Evolutionary conservation across 306 rosid genomes (phyloP), one percentile per base, ranked within the genome.

Genomic region (Abrus pulchellus): DNA sequence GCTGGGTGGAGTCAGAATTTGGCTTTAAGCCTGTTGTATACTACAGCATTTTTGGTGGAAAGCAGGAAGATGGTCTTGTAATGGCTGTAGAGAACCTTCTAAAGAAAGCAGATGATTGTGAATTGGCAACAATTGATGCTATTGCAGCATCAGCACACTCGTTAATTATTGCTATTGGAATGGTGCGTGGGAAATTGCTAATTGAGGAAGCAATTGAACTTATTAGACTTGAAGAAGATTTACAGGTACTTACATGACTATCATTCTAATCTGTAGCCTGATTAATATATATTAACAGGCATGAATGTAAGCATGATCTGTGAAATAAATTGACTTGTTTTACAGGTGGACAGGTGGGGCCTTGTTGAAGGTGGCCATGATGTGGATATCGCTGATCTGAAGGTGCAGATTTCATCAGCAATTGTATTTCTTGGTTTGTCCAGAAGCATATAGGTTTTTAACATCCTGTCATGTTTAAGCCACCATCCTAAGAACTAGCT

Each of bases 291-390:
- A 20, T 20, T 20, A 20, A 38, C 45, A 3, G 7, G n/a, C 68
- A 3, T 67, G 65, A 30, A n/a, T 41, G 9, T 32, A 50, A 33
- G 20, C 66, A 73, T 67, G 57, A 65, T 70, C 57, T 33, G 36
- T 65, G 65, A 40, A 74, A 64, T 59, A n/a, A 69, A 34, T 50
- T 14, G n/a, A 80, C 64, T 12, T 40, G 61, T 62, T 32, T 68
- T 75, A 70, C 93, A 95, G 99, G 90, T 93, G 75, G 98, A 93
- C 69, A 84, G 68, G 47, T 91, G 98, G 99, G 97, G 97, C 45
- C 90, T 93, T n/a, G 99, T 95, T 68, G 99, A 95, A 93, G 99
- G 97, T 1, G 98, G 98, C 49, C 99, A 95, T 86, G 99, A 95
- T 82, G 79, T 95, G n/a, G 99, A 95, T 78, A 68, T 92, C 41